Evolutionary conservation across 75 land plant genomes (phyloP).

Genomic region (Azolla pinnata): DNA sequence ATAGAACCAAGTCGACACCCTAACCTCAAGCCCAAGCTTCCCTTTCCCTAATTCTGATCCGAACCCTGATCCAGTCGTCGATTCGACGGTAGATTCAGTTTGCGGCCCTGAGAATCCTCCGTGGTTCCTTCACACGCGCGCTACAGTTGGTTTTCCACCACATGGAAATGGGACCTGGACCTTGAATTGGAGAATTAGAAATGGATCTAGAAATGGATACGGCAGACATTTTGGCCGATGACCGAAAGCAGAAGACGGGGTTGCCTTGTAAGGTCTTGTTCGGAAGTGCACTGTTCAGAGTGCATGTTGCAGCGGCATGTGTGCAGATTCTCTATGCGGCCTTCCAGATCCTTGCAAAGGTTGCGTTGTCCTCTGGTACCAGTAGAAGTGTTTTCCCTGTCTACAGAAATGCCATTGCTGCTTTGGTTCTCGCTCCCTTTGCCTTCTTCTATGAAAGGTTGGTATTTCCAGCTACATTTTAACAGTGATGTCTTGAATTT

Average conservation of each 20-base stretch:
- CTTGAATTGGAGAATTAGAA: background rate
- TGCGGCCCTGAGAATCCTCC: background rate
- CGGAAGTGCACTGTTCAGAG: constrained; percentile 41
- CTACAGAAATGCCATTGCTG: constrained; percentile 74
- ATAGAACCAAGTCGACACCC: too few relatives aligned
- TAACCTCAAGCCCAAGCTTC: background rate
- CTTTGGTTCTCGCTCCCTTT: constrained; percentile 46
- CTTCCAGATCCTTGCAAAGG: constrained; percentile 75
- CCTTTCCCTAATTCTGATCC: background rate
- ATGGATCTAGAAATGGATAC: background rate
- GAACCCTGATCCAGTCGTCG: background rate
- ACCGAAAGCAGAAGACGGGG: background rate
- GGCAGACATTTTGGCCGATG: background rate
- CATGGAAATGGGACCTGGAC: background rate
- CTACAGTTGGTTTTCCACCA: too few relatives aligned
- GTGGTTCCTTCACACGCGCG: too few relatives aligned
- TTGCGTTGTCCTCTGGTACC: constrained; percentile 72
- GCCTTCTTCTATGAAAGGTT: constrained; percentile 87
- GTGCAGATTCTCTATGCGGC: constrained; percentile 83
- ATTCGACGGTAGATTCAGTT: background rate
- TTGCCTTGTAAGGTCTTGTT: background rate
- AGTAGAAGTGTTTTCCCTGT: constrained; percentile 73
- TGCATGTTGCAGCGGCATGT: constrained; percentile 68
- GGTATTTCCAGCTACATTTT: too few relatives aligned
- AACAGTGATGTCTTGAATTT: background rate